Conservation (phyloP, 2,329 filamentous ascomycete genomes). For the Bipolaris oryzae region DNA sequence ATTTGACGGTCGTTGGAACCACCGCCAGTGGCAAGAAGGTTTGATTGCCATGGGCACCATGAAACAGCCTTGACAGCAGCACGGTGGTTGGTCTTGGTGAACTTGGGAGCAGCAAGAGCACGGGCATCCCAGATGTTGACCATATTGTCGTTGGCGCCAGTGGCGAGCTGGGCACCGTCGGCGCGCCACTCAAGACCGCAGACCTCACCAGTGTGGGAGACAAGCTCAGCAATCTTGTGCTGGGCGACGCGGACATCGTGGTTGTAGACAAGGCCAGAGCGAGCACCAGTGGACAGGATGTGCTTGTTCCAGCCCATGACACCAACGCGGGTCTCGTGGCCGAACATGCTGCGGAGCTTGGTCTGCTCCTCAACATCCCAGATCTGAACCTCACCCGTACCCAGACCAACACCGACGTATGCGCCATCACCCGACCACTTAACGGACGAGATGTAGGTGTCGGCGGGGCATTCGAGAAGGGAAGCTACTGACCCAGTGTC, state of each 20-base stretch:
- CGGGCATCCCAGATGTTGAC: constrained; percentile 99
- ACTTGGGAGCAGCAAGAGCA: constrained; percentile 90
- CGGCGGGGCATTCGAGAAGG: constrained; percentile 82
- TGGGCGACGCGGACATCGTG: constrained; percentile 97
- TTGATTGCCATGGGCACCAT: constrained; percentile 99
- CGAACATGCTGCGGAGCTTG: constrained; percentile 98
- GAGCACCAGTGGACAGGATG: constrained; percentile 89
- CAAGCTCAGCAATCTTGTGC: constrained; percentile 97
- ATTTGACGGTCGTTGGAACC: constrained; percentile 97
- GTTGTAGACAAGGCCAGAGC: constrained; percentile 95
- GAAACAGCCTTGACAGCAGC: constrained; percentile 97
- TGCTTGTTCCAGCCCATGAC: constrained; percentile 99
- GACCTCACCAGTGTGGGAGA: constrained; percentile 96
- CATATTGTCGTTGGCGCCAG: constrained; percentile 97
- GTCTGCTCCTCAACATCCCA: constrained; percentile 96
- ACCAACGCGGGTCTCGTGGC: constrained; percentile 93
- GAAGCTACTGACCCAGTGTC: constrained; percentile 89
- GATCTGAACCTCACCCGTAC: constrained; percentile 96
- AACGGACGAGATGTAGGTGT: constrained; percentile 97
- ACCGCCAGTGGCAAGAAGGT: constrained; percentile 93
- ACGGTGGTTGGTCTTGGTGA: constrained; percentile 99
- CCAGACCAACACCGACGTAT: constrained; percentile 93
- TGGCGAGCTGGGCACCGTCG: constrained; percentile 94
- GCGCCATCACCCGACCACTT: constrained; percentile 98
- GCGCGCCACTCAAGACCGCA: constrained; percentile 98